phyloP scores from a whole-genome alignment of 768 basidiomycete species.

The Mycena galericulata region DNA sequence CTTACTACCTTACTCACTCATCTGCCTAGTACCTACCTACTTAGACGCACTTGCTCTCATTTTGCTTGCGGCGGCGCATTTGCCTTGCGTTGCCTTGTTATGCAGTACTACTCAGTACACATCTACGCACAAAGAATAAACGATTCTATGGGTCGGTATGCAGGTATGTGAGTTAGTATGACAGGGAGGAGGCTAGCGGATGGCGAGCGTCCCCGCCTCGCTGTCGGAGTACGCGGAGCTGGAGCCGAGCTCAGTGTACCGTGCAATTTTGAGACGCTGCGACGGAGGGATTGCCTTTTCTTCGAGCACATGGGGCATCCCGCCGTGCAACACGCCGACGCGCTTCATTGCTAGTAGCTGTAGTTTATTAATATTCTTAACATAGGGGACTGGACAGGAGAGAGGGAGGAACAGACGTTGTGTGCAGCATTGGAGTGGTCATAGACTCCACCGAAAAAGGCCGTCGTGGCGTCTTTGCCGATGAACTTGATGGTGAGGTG shows the following conservation, averaged over 20 bases:
- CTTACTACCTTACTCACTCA: slow-evolving; percentile 21
- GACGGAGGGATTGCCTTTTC: slow-evolving; percentile 79
- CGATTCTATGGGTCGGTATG: slow-evolving; percentile 1
- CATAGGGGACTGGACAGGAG: background rate
- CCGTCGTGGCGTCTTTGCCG: slow-evolving; percentile 92
- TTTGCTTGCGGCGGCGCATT: slow-evolving; percentile 25
- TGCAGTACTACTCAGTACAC: slow-evolving; percentile 25
- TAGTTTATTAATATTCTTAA: slow-evolving; percentile 30
- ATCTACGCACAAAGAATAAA: slow-evolving; percentile 22
- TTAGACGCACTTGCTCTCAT: slow-evolving; percentile 15
- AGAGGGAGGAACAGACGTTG: slow-evolving; percentile 64
- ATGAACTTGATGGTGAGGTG: slow-evolving; percentile 89
- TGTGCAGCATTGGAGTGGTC: slow-evolving; percentile 92
- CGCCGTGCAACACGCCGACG: slow-evolving; percentile 70
- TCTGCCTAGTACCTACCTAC: slow-evolving; percentile 18
- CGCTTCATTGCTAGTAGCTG: slow-evolving; percentile 74
- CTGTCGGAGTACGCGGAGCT: slow-evolving; percentile 62
- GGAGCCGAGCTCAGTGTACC: slow-evolving; percentile 70
- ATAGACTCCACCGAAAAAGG: slow-evolving; percentile 95
- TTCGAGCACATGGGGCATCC: slow-evolving; percentile 67
- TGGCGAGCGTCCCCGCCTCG: slow-evolving; percentile 27
- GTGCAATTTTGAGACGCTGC: slow-evolving; percentile 77
- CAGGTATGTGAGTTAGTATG: too few species aligned
- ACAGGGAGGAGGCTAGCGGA: too few species aligned
- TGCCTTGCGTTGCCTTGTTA: slow-evolving; percentile 29